phyloP scores from a whole-genome alignment of 108 stramenopile species.

The Parmales sp. region DNA sequence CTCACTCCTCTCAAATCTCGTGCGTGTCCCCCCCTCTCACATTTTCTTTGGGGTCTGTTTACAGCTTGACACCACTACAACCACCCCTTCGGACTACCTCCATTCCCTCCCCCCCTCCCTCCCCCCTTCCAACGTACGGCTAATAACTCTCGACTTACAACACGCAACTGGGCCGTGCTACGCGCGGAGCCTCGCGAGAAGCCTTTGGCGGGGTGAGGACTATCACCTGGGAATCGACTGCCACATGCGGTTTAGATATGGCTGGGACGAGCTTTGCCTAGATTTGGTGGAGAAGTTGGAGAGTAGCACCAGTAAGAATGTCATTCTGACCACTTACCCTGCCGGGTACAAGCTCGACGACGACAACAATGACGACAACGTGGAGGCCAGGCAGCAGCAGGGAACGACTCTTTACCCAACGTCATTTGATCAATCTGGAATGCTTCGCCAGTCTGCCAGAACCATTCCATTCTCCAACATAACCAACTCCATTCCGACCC shows the following conservation, averaged over 20 bases:
- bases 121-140: not conserved
- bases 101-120: not conserved
- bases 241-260: conserved; percentile 68
- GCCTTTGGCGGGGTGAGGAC: conserved; percentile 65
- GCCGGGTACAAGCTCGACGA: conserved; percentile 52
- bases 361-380: conserved; percentile 24
- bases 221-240: conserved; percentile 84
- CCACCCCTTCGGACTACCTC: not conserved
- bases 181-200: conserved; percentile 58
- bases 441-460: conserved; percentile 39
- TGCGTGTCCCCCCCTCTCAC: no score
- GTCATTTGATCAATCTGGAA: conserved; percentile 46
- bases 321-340: conserved; percentile 69
- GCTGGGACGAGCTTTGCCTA: conserved; percentile 64
- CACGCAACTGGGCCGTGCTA: conserved; percentile 66
- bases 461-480: not conserved
- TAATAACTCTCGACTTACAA: conserved; percentile 3
- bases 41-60: no score
- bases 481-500: conserved; percentile 33
- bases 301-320: conserved; percentile 12
- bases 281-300: no score
- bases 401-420: conserved; percentile 52
- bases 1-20: conserved; percentile 31
- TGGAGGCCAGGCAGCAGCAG: conserved; percentile 38
- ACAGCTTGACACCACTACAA: conserved; percentile 41